Conservation (phyloP, 2,329 filamentous ascomycete species). For the Colletotrichum ledebouriae region DNA sequence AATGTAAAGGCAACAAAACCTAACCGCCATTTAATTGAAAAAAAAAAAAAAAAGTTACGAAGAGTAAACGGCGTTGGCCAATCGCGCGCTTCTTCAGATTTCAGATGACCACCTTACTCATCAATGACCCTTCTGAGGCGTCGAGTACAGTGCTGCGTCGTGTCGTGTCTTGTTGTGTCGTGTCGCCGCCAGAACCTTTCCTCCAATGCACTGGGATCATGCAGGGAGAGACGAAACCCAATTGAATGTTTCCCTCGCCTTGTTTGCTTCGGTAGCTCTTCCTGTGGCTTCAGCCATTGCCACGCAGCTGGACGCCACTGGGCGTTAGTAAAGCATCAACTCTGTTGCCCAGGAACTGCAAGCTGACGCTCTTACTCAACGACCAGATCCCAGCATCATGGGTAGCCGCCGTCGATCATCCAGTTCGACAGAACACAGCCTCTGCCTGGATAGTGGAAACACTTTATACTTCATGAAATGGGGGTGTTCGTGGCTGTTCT, state of each 20-base stretch:
- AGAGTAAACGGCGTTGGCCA: no score
- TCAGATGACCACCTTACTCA: slow-evolving; percentile 13
- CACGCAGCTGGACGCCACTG: slow-evolving; percentile 12
- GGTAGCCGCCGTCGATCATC: background rate
- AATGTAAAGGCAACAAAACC: no score
- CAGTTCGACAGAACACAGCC: background rate
- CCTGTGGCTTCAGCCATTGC: slow-evolving; percentile 13
- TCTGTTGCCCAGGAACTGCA: background rate
- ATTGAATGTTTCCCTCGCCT: slow-evolving; percentile 1
- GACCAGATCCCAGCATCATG: slow-evolving; percentile 2
- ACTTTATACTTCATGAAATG: background rate
- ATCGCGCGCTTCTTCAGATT: background rate
- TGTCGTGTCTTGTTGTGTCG: background rate
- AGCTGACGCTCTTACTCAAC: background rate
- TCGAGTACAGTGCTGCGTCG: slow-evolving; percentile 2
- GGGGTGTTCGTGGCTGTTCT: background rate
- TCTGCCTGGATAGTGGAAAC: background rate
- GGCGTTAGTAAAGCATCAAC: slow-evolving; percentile 6
- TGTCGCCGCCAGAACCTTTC: slow-evolving; percentile 7
- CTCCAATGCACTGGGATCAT: slow-evolving; percentile 16
- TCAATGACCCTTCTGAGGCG: slow-evolving; percentile 18
- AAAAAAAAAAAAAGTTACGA: no score
- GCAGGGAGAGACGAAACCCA: slow-evolving; percentile 12
- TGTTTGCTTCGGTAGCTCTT: background rate
- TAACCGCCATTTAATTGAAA: no score